phyloP scores from a whole-genome alignment of 2,329 filamentous ascomycete genomes.

The Alternaria atra region DNA sequence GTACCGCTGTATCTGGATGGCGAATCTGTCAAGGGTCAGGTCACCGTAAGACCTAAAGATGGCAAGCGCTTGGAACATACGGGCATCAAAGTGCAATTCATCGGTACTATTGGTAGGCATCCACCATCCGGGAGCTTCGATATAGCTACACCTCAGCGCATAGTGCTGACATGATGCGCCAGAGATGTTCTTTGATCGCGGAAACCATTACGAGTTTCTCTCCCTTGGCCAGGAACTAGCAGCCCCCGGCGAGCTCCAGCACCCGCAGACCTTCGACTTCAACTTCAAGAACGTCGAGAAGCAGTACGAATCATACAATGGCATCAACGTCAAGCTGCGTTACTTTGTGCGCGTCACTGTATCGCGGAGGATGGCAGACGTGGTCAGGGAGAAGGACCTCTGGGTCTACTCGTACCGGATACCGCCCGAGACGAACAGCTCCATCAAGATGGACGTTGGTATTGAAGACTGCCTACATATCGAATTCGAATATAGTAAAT shows the following conservation, averaged over 20 bases:
- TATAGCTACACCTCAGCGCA: neutral
- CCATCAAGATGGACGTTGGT: constrained; percentile 99
- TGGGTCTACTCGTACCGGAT: constrained; percentile 99
- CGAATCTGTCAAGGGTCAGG: constrained; percentile 95
- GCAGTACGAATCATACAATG: constrained; percentile 99
- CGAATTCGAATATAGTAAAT: constrained; percentile 99
- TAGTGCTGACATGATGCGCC: constrained; percentile 22
- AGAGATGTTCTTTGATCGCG: constrained; percentile 99
- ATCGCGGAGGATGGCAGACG: constrained; percentile 94
- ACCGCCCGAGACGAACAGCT: constrained; percentile 96
- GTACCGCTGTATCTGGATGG: constrained; percentile 97
- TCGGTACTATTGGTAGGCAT: constrained; percentile 88
- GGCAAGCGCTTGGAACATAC: constrained; percentile 98
- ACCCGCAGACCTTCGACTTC: constrained; percentile 98
- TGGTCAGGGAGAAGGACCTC: constrained; percentile 98
- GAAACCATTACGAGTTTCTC: constrained; percentile 99
- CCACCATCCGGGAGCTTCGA: neutral
- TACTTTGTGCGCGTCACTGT: constrained; percentile 99
- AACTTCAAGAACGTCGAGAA: constrained; percentile 99
- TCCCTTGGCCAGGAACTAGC: constrained; percentile 96
- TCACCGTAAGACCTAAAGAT: constrained; percentile 96
- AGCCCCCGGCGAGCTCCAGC: constrained; percentile 95
- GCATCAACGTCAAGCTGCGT: constrained; percentile 98
- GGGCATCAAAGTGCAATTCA: constrained; percentile 99
- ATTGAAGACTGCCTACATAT: constrained; percentile 99